These are phyloP conservation scores for Apiotrichum montevideense DNA, from an alignment of 1,284 basidiomycete species.

Conservation along the genomic window DNA sequence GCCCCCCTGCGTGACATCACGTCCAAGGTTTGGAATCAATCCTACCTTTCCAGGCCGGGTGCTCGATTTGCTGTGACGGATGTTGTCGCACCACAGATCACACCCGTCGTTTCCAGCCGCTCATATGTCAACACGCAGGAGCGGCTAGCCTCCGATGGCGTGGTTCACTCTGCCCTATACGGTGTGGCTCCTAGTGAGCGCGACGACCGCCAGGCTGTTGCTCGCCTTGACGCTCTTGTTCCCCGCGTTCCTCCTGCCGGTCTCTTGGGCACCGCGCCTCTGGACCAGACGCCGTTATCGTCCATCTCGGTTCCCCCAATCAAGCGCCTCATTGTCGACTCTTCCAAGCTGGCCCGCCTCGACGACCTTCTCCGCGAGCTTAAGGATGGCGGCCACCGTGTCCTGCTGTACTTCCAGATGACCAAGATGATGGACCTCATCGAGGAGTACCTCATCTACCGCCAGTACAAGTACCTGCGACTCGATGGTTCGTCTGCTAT, in stretches of 20 bases:
- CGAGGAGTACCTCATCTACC: slow-evolving; percentile 97
- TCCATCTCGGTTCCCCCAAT: slow-evolving; percentile 91
- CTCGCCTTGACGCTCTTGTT: slow-evolving; percentile 53
- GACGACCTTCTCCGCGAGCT: slow-evolving; percentile 85
- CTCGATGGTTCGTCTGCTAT: slow-evolving; percentile 93
- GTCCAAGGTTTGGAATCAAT: slow-evolving; percentile 59
- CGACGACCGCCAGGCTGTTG: slow-evolving; percentile 58
- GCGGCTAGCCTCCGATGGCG: slow-evolving; percentile 51
- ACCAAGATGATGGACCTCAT: slow-evolving; percentile 99
- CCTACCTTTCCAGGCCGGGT: slow-evolving; percentile 70
- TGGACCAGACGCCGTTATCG: slow-evolving; percentile 72
- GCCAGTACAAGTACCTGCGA: slow-evolving; percentile 95
- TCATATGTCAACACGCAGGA: slow-evolving; percentile 70
- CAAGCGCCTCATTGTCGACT: slow-evolving; percentile 93
- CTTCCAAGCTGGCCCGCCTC: slow-evolving; percentile 87
- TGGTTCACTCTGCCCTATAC: slow-evolving; percentile 72
- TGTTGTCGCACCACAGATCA: slow-evolving; percentile 77
- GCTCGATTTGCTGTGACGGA: slow-evolving; percentile 76
- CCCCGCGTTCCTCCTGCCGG: slow-evolving; percentile 65
- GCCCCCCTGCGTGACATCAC: slow-evolving; percentile 54
- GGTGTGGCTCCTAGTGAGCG: slow-evolving; percentile 69
- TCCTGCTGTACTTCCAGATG: slow-evolving; percentile 99
- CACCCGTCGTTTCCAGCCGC: slow-evolving; percentile 67
- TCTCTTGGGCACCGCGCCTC: slow-evolving; percentile 61
- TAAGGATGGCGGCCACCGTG: slow-evolving; percentile 88